Evolutionary conservation across 768 basidiomycete genomes (phyloP).

Genomic region (Trametopsis cervina): DNA sequence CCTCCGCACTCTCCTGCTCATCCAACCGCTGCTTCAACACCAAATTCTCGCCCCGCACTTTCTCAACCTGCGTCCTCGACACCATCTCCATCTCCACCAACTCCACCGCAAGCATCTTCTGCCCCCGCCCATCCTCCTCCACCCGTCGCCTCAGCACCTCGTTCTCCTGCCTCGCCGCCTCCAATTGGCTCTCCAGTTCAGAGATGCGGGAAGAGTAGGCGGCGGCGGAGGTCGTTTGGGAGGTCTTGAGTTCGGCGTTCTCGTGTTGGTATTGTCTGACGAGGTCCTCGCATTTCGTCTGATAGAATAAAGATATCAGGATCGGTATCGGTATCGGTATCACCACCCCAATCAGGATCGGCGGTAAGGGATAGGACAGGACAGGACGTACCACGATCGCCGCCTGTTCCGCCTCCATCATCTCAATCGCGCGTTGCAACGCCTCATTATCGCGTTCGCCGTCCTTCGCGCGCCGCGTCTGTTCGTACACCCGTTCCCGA

Average conservation of each 20-base stretch:
- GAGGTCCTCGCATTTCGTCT: background rate
- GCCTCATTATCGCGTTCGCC: background rate
- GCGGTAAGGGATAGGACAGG: background rate
- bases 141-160: background rate
- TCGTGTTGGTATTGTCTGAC: background rate
- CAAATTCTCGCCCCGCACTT: background rate
- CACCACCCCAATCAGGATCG: background rate
- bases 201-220: background rate
- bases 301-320: too few relatives aligned
- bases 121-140: background rate
- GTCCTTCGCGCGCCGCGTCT: background rate
- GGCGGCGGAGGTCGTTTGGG: too few relatives aligned
- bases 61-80: background rate
- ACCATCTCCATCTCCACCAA: background rate
- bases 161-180: background rate
- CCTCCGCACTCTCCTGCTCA: background rate
- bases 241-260: background rate
- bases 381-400: background rate
- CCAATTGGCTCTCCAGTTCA: background rate
- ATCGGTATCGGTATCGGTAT: too few relatives aligned
- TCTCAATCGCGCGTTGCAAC: background rate
- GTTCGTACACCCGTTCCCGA: background rate
- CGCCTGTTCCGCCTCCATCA: slow-evolving; percentile 8
- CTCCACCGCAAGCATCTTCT: background rate
- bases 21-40: background rate